phyloP scores from a whole-genome alignment of 371 early-diverging fungal species.

The Mucor lusitanicus region DNA sequence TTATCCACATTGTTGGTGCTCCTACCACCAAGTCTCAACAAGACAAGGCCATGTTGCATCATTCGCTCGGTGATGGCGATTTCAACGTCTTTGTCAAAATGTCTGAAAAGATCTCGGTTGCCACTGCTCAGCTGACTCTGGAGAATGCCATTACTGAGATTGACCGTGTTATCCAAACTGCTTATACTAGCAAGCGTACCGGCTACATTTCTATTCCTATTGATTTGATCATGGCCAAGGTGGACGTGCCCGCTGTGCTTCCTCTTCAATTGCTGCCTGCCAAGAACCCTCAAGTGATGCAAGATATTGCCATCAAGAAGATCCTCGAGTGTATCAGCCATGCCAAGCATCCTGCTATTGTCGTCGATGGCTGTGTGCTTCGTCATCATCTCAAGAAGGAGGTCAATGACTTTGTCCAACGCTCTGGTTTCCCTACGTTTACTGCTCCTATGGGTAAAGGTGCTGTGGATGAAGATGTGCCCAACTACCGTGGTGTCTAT shows the following conservation, averaged over 20 bases:
- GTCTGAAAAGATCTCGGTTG: conserved; percentile 37
- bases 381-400: conserved; percentile 36
- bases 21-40: conserved; percentile 42
- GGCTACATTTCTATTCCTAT: conserved; percentile 55
- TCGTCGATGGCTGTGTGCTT: conserved; percentile 48
- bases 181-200: conserved; percentile 27
- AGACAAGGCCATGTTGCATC: conserved; percentile 48
- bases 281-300: conserved; percentile 27
- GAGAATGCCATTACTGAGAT: conserved; percentile 43
- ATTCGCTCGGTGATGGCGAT: conserved; percentile 58
- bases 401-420: conserved; percentile 33
- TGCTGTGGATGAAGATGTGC: conserved; percentile 34
- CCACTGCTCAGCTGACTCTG: conserved; percentile 31
- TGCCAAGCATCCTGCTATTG: conserved; percentile 41
- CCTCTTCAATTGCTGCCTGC: conserved; percentile 8
- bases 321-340: conserved; percentile 27
- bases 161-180: conserved; percentile 35
- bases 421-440: conserved; percentile 40
- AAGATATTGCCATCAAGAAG: conserved; percentile 25
- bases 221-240: conserved; percentile 36
- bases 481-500: conserved; percentile 43
- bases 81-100: conserved; percentile 45
- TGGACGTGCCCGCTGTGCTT: conserved; percentile 20
- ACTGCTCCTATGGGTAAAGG: conserved; percentile 54
- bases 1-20: conserved; percentile 59